Evolutionary conservation across 225 moss, liverwort and hornwort species (phyloP).

Genomic region (Antitrichia curtipendula): DNA sequence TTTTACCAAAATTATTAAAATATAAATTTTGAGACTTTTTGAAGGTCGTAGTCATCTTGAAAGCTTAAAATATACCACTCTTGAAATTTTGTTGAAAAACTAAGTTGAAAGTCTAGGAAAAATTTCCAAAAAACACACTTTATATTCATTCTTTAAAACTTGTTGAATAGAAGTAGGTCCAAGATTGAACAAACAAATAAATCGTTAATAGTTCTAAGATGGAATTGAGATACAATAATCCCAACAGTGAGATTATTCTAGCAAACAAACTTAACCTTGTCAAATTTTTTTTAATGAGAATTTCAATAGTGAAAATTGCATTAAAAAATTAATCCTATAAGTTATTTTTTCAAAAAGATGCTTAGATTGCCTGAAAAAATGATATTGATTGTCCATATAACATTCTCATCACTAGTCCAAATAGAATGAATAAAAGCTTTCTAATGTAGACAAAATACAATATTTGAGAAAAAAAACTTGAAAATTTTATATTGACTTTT

Average conservation of each 20-base stretch:
- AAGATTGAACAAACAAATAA: background rate
- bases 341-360: too few relatives aligned
- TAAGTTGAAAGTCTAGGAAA: background rate
- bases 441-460: background rate
- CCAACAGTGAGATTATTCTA: background rate
- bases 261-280: background rate
- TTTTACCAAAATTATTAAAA: too few relatives aligned
- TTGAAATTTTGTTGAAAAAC: background rate
- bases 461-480: background rate
- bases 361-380: background rate
- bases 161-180: too few relatives aligned
- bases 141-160: background rate
- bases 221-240: background rate
- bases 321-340: rapidly evolving
- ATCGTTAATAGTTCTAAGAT: background rate
- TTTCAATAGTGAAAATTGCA: background rate
- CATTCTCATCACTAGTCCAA: background rate
- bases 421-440: background rate
- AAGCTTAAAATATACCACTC: background rate
- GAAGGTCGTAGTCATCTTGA: background rate
- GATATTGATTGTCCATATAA: background rate
- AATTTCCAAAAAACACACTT: background rate
- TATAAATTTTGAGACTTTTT: too few relatives aligned
- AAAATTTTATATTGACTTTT: too few relatives aligned
- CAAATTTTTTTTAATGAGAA: background rate